Base-by-base conservation (phyloP, 345 rosid genomes). In the Syzygium grande region DNA sequence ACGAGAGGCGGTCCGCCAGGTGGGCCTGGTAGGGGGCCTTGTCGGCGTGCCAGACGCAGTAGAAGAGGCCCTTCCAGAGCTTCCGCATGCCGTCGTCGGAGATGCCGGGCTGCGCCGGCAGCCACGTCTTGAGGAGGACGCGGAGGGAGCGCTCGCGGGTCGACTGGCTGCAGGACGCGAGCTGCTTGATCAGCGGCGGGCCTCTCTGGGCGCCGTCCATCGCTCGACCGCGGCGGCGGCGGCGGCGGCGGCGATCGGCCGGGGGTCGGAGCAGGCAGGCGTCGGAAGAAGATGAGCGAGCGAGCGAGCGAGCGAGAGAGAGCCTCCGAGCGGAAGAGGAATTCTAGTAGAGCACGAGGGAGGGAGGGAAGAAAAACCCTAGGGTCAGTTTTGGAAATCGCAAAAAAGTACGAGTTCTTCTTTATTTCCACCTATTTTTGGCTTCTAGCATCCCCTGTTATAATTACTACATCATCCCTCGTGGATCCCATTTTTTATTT, bases 11-110 rank as follows among this genome's bases (percentile, higher is more conserved):
- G 79, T 94, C 91, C 88, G 92, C 91, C 51, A 98, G 99, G 9
- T 93, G 92, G 30, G 95, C 83, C 89, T 98, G 99, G 84, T 89
- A 93, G 2, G 93, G 92, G 9, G 89, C 83, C 94, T 98, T 96
- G 87, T 98, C 99, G 80, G 99, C 92, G 89, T 96, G 99, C 99
- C 99, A 98, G 77, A 98, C 92, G 89, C 99, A 98, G 91, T 98
- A 98, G 93, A 98, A 98, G 85, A 98, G 94, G 19, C 98, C 99
- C 88, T 95, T 96, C 99, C 99, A 98, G 4, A 98, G 92, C 94
- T 93, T 94, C 95, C 91, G 95, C 96, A 98, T 94, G 61, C 94
- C 96, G 15, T 97, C 96, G 51, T 94, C 98, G 29, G 95, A 54
- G 90, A 98, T 77, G 41, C 90, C 84, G 7, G 94, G 78, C 68